Conservation (phyloP, 768 basidiomycete species). For the Suillus hirtellus region DNA sequence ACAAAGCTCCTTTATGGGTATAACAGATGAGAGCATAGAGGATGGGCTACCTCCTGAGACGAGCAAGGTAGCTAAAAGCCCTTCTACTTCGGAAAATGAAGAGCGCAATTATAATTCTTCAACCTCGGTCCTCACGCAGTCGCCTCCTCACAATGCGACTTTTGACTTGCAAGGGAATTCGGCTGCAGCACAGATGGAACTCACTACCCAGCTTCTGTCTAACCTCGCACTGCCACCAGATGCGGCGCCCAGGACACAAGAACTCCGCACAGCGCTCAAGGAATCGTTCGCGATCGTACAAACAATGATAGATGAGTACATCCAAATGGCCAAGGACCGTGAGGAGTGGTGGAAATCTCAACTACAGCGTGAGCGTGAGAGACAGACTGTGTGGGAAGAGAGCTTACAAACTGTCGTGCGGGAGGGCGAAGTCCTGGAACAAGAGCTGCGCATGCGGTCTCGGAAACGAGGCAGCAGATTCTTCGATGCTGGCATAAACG, state of each 20-base stretch:
- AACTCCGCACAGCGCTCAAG: slow-evolving; percentile 53
- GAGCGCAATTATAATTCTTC: slow-evolving; percentile 49
- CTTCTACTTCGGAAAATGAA: slow-evolving; percentile 13
- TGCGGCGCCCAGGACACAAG: slow-evolving; percentile 27
- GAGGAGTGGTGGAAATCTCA: slow-evolving; percentile 77
- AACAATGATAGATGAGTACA: slow-evolving; percentile 63
- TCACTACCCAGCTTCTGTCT: slow-evolving; percentile 64
- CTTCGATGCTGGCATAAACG: slow-evolving; percentile 40
- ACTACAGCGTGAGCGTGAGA: slow-evolving; percentile 61
- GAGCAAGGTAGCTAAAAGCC: not conserved
- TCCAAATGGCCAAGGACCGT: slow-evolving; percentile 69
- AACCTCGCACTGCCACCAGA: slow-evolving; percentile 39
- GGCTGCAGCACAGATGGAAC: slow-evolving; percentile 73
- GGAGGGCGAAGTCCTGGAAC: slow-evolving; percentile 83
- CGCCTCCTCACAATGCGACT: slow-evolving; percentile 56
- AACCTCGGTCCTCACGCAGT: slow-evolving; percentile 40
- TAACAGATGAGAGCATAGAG: slow-evolving; percentile 21
- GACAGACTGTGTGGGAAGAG: slow-evolving; percentile 84
- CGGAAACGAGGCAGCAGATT: slow-evolving; percentile 60
- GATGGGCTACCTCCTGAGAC: slow-evolving; percentile 5
- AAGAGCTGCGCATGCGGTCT: slow-evolving; percentile 66
- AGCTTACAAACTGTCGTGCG: slow-evolving; percentile 82
- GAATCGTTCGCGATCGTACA: slow-evolving; percentile 61
- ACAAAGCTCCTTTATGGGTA: slow-evolving; percentile 26
- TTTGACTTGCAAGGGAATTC: slow-evolving; percentile 74